phyloP scores from a whole-genome alignment of 2,329 filamentous ascomycete genomes.

The Sporothrix curviconia region DNA sequence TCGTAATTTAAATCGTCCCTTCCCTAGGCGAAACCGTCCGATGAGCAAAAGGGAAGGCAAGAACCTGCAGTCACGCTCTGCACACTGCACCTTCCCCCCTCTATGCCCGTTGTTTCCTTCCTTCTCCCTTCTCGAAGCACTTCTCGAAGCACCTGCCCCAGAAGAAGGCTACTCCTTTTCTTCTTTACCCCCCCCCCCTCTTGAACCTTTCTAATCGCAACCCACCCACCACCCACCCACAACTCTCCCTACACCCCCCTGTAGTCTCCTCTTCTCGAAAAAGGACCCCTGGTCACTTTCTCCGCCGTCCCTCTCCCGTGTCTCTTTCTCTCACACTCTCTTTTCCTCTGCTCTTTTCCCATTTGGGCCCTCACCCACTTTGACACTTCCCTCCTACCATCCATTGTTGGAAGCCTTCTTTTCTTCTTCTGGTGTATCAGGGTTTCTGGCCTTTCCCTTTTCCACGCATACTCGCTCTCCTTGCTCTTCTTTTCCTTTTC shows the following conservation, averaged over 20 bases:
- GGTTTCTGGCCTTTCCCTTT: neutral
- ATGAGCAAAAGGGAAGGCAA: neutral
- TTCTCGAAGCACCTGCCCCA: conserved; percentile 10
- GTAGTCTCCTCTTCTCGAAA: conserved; percentile 1
- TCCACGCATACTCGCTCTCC: neutral
- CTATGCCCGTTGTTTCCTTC: conserved; percentile 17
- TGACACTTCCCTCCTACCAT: conserved; percentile 13
- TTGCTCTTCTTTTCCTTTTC: neutral
- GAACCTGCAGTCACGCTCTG: conserved; percentile 16
- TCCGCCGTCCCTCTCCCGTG: neutral
- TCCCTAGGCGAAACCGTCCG: neutral
- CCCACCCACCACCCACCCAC: conserved; percentile 1
- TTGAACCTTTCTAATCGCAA: conserved; percentile 3
- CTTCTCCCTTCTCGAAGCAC: conserved; percentile 20
- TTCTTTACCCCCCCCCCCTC: neutral
- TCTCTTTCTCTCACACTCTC: neutral
- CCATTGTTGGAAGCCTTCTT: no score
- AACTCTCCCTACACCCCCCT: no score
- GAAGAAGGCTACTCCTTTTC: neutral
- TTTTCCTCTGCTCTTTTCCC: conserved; percentile 9
- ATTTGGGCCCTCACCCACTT: conserved; percentile 10
- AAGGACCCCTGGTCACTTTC: conserved; percentile 1
- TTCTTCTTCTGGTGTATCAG: conserved; percentile 8
- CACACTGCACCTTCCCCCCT: neutral
- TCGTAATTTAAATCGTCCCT: neutral